A percentile compares a stretch with the other conserved stretches of the same genome.
Evolutionary conservation across 202 grass and related monocot genomes (phyloP).

Genomic region (Zoysia matrella): DNA sequence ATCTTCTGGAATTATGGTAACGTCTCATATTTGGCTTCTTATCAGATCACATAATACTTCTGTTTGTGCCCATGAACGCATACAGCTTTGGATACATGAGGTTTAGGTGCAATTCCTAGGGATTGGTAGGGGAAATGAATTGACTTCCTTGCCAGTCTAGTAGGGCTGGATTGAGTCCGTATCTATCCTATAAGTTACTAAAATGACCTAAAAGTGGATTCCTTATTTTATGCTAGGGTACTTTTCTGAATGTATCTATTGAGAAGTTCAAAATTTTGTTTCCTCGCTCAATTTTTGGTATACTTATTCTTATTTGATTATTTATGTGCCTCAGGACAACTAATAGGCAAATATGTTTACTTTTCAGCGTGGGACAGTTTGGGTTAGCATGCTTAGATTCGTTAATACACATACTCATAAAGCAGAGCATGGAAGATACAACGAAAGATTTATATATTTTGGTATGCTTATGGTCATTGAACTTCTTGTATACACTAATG

Average conservation of each 20-base stretch:
- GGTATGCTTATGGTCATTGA: slow-evolving; percentile 45
- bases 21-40: slow-evolving; percentile 25
- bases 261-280: not conserved
- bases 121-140: not conserved
- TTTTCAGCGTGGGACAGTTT: slow-evolving; percentile 72
- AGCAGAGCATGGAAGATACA: slow-evolving; percentile 59
- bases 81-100: not conserved
- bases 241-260: too few species aligned
- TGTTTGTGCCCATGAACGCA: not conserved
- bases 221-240: too few species aligned
- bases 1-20: slow-evolving; percentile 76
- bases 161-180: not conserved
- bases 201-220: not conserved
- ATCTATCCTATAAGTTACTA: not conserved
- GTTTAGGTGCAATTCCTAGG: not conserved
- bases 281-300: not conserved
- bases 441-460: slow-evolving; percentile 47
- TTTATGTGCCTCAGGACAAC: not conserved
- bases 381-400: slow-evolving; percentile 75
- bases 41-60: slow-evolving; percentile 8
- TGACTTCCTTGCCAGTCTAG: not conserved
- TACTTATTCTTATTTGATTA: not conserved
- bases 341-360: slow-evolving; percentile 30
- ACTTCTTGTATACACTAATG: not conserved
- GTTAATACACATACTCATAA: slow-evolving; percentile 57